Percentiles rank a stretch among this genome's conserved stretches.
phyloP scores from a whole-genome alignment of 1,139 yeast species.

The Blastobotrys petasosporus region DNA sequence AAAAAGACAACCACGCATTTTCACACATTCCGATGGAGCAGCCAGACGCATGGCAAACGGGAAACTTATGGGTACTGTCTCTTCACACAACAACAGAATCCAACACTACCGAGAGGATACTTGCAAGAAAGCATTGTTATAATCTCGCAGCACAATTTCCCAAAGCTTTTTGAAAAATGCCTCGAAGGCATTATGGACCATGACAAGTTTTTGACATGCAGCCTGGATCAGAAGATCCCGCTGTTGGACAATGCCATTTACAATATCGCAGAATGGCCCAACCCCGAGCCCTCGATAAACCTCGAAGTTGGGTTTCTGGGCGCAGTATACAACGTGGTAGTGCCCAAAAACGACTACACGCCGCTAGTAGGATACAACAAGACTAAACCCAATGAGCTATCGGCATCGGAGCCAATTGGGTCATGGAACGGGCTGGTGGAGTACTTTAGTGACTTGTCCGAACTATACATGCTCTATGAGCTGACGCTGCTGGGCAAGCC shows the following conservation, averaged over 20 bases:
- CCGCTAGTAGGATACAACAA: constrained; percentile 15
- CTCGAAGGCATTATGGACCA: constrained; percentile 18
- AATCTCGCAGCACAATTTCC: constrained; percentile 24
- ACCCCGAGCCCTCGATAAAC: constrained; percentile 17
- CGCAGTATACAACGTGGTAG: constrained; percentile 17
- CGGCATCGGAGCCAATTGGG: constrained; percentile 9
- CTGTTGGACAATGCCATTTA: constrained; percentile 27
- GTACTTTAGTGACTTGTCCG: constrained; percentile 17
- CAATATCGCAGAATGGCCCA: constrained; percentile 29
- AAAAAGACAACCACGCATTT: constrained; percentile 15
- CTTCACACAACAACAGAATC: constrained; percentile 23
- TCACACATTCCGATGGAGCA: constrained; percentile 23
- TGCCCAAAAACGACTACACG: constrained; percentile 16
- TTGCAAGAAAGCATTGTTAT: constrained; percentile 29
- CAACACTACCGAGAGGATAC: constrained; percentile 24
- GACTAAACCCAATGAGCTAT: constrained; percentile 9
- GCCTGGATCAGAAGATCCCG: constrained; percentile 23
- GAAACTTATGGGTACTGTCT: constrained; percentile 24
- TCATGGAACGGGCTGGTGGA: constrained; percentile 9
- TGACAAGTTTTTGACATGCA: constrained; percentile 9
- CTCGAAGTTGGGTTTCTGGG: constrained; percentile 29
- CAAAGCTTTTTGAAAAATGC: constrained; percentile 25
- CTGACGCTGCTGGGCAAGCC: constrained; percentile 23
- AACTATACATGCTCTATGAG: constrained; percentile 27
- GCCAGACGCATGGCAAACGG: constrained; percentile 14